Conservation (phyloP, 2,329 filamentous ascomycete species). For the Teratosphaeria epicoccoides region DNA sequence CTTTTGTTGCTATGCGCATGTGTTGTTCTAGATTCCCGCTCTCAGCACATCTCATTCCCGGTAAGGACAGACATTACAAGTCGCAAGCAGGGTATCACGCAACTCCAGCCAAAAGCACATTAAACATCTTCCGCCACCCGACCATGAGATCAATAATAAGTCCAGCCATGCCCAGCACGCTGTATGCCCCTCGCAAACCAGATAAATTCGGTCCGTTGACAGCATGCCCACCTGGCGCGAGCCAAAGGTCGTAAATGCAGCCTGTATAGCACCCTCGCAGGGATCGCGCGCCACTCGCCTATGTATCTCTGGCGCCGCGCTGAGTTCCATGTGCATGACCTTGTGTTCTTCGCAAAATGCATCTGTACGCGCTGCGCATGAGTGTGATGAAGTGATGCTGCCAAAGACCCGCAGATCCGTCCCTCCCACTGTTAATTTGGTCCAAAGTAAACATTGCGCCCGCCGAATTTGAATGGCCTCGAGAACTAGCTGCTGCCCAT, state of each 20-base stretch:
- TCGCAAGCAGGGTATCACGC: neutral
- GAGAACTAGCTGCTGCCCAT: neutral
- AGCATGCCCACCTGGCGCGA: neutral
- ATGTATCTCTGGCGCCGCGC: too few species aligned
- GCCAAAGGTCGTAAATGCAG: neutral
- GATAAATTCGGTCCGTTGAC: neutral
- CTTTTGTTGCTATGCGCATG: conserved; percentile 1
- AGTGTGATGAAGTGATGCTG: too few species aligned
- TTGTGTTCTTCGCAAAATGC: too few species aligned
- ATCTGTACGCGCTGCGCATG: too few species aligned
- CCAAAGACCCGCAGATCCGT: too few species aligned
- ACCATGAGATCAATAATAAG: neutral
- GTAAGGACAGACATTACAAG: conserved; percentile 1
- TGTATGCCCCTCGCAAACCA: neutral
- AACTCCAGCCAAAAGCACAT: neutral
- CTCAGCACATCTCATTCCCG: neutral
- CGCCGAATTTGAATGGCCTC: too few species aligned
- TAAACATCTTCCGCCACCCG: neutral
- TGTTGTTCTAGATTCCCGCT: neutral
- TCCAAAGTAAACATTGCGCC: too few species aligned
- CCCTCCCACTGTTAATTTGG: too few species aligned
- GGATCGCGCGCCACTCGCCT: neutral
- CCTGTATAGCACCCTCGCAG: too few species aligned
- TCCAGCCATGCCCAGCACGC: neutral
- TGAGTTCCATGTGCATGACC: too few species aligned